Base-by-base conservation (phyloP, 352 stramenopile species). In the Saprolegnia diclina region DNA sequence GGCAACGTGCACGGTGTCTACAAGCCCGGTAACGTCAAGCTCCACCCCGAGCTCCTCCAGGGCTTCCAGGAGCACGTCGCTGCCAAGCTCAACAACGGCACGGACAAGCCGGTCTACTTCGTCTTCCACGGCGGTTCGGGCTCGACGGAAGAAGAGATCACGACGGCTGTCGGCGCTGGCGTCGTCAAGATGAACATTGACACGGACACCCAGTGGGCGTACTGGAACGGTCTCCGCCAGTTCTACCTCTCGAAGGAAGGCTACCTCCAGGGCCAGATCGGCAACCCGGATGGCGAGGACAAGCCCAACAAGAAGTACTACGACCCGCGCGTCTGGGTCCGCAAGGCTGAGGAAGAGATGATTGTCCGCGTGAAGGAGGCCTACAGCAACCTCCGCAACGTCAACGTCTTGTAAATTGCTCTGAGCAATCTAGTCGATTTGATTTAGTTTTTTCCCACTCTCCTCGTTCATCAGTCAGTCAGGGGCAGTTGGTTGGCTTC, bases 291-390 rank as follows among this genome's bases (percentile, higher is more conserved):
- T 38, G 96, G 94, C 73, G 81, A 85, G 35, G 92, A 98, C 77
- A 98, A 98, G 83, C 96, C 96, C 55, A 99, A 99, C 94, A 99
- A 99, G 94, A 99, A 99, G 91, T 99, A 98, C 87, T 99, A 99
- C 85, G 96, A 99, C 80, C 96, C 96, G 71, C 94, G 96, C 76
- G 92, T 98, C 76, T 98, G 94, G 95, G 83, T 98, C 71, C 91
- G 94, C 80, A 97, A 98, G 89, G 96, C 92, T 73, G 94, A 99
- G 81, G 92, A 98, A 72, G 77, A 81, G 73, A 98, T 99, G 96
- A 88, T 92, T 56, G 77, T 77, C 64, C 93, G 96, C 76, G 81
- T 98, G 56, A 83, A 95, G 72, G 80, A 94, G 56, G 91, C 86
- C 29, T 98, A 88, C 80, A 87, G 92, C 67, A 96, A 98, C 78